Base-by-base conservation (phyloP, 1,139 yeast genomes). In the Geotrichum australiense region DNA sequence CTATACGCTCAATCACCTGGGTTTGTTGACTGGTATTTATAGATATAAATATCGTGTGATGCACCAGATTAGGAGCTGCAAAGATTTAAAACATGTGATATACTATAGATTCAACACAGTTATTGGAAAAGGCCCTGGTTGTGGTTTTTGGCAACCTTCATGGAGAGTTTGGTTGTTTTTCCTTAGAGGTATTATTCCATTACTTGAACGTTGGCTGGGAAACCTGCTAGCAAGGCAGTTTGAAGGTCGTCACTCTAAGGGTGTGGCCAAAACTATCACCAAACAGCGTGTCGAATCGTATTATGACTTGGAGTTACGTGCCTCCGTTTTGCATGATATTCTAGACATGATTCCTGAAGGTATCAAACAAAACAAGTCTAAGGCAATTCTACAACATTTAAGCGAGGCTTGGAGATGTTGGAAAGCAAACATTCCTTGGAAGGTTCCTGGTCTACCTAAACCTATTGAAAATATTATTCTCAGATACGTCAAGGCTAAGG, bases 391-490 rank as follows among this genome's bases (percentile, higher is more conserved):
- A 39, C 97, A 91, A 55, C 99, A 93, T 62, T 68, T 93, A 43
- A 83, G 95, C 57, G 98, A 93, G 60, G 98, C 98, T 0, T 93
- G 99, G 99, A 70, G 98, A 59, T 91, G 98, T 59, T 93, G 98
- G 98, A 93, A 93, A 61, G 98, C 98, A 1, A 89, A 91, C 56
- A 82, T 91, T 47, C 95, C 96, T 1, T 93, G 98, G 98, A 81
- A 86, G 54, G 98, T 91, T 8, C 95, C 96, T 1, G 98, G 98
- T 0, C 69, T 93, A 61, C 98, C 99, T 3, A 80, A 76, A 41
- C 96, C 97, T 0, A 77, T 91, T 27, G 93, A 80, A 53, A 76
- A 78, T 41, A 84, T 93, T 37, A 89, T 93, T 46, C 80, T 84
- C 53, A 73, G 96, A 37, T 93, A 91, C 53, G 81, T 91, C 40